Evolutionary conservation across 2,329 filamentous ascomycete genomes (phyloP), one percentile per base, ranked within the genome.

Genomic region (Trichoderma atroviride): DNA sequence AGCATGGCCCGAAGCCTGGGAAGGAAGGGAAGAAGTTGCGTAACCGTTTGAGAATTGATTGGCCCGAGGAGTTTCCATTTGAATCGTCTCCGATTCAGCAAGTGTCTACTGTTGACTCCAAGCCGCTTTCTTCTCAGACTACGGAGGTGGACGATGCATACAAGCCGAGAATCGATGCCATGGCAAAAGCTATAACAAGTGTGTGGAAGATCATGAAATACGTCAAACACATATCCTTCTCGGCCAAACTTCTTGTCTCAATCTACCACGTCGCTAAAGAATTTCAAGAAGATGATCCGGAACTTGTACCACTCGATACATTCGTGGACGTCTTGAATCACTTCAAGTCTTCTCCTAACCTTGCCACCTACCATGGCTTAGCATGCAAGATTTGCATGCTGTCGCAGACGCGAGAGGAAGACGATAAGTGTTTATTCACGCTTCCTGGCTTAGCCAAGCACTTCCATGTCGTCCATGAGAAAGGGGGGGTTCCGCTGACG

Each of bases 11-110:
- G 27, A 27, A 27, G 27, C 27, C 27, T 27, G 27, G 27, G 27
- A 27, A 35, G 33, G 13, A 14, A 16, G 87, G 95, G 69, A 93
- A 91, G 77, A 79, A 86, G 68, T 92, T 91, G 60, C 93, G 87
- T 74, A 82, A 94, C 55, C 91, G 91, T 75, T 96, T 92, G 93
- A 88, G 89, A 77, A 87, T 92, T 3, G 90, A 93, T 76, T 96
- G 92, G 93, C 92, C 92, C 53, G 87, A 89, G 72, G 82, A 87
- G 35, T 86, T 91, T n/a, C 92, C 91, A 0, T 95, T 95, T 78
- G 85, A 88, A 72, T 84, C 87, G 24, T 35, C 58, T 43, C 19
- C 52, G 29, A 22, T 47, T 10, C 31, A 29, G 35, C 33, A 43
- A 43, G 57, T 14, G 13, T 19, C 47, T 52, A 19, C 7, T 22